Evolutionary conservation across 2,329 filamentous ascomycete species (phyloP).

Genomic region (Aspergillus aculeatus): DNA sequence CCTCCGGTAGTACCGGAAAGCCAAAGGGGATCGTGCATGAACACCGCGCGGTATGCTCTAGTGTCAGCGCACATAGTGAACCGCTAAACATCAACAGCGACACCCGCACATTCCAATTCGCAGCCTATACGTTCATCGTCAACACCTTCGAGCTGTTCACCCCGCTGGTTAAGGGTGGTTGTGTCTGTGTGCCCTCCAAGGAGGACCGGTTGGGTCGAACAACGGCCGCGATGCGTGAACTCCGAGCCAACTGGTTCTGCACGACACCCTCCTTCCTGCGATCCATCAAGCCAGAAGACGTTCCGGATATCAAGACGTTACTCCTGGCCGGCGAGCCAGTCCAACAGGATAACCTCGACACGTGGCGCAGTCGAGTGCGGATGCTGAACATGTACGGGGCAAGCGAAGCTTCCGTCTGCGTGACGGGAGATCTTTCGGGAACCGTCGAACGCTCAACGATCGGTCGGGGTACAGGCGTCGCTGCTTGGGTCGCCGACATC

Average conservation of each 20-base stretch:
- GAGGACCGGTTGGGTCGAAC: conserved; percentile 46
- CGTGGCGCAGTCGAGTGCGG: conserved; percentile 3
- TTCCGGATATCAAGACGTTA: not conserved
- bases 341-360: not conserved
- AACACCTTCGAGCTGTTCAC: conserved; percentile 51
- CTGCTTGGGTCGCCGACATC: conserved; percentile 8
- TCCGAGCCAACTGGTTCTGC: not conserved
- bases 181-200: conserved; percentile 53
- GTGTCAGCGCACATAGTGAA: not conserved
- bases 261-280: not conserved
- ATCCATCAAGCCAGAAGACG: not conserved
- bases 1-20: not conserved
- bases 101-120: conserved; percentile 56
- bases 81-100: not conserved
- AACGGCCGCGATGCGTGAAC: conserved; percentile 39
- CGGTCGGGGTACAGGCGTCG: conserved; percentile 1
- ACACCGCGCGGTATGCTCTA: not conserved
- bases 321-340: not conserved
- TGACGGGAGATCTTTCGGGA: conserved; percentile 8
- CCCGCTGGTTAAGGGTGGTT: conserved; percentile 52
- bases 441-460: conserved; percentile 8
- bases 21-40: not conserved
- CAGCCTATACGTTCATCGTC: conserved; percentile 50
- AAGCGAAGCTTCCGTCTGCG: conserved; percentile 9
- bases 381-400: conserved; percentile 13